These are phyloP conservation scores for Scutellaria minor DNA, from an alignment of 257 asterid species.

Conservation along the genomic window DNA sequence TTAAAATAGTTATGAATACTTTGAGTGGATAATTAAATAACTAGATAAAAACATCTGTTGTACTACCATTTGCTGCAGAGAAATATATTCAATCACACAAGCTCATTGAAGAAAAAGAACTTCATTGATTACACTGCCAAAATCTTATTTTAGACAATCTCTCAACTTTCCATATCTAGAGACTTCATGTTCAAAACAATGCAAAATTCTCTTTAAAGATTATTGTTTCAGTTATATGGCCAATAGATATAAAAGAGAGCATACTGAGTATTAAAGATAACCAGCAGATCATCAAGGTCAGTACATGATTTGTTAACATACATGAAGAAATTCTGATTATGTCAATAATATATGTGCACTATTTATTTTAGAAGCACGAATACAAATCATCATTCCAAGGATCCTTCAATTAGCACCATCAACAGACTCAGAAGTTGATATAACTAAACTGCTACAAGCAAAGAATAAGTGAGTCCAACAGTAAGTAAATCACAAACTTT, in stretches of 20 bases:
- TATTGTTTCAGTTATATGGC: conserved; percentile 15
- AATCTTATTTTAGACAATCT: conserved; percentile 8
- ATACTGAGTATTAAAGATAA: background rate
- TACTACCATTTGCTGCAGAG: background rate
- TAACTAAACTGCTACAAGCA: background rate
- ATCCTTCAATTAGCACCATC: background rate
- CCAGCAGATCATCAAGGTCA: background rate
- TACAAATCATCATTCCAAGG: background rate
- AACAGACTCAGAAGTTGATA: background rate
- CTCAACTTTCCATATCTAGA: background rate
- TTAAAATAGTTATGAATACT: background rate
- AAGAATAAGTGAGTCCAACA: conserved; percentile 8
- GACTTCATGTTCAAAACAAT: conserved; percentile 16
- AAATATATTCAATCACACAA: background rate
- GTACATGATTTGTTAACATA: background rate
- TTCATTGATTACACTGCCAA: background rate
- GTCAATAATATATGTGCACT: background rate
- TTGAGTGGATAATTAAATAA: conserved; percentile 9
- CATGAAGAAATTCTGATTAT: background rate
- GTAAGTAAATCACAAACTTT: background rate
- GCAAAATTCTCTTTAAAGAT: background rate
- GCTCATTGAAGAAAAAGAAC: background rate
- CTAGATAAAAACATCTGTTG: background rate
- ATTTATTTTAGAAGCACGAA: background rate
- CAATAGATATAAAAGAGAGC: background rate